Evolutionary conservation across 1,139 yeast genomes (phyloP).

Genomic region (Meyerozyma smithsonii): DNA sequence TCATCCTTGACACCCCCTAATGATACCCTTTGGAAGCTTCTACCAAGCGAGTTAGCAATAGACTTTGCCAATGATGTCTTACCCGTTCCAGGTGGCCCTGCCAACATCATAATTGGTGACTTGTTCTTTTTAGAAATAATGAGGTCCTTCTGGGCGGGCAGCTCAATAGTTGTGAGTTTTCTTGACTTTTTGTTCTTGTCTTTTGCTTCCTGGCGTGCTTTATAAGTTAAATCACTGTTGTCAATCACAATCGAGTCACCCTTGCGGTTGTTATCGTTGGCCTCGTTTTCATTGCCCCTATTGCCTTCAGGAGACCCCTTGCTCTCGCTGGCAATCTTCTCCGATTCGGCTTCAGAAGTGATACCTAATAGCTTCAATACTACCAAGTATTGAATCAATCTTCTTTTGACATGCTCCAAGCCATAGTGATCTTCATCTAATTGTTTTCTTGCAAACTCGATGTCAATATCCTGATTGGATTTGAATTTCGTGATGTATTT

Average conservation of each 20-base stretch:
- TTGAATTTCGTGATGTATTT: slow-evolving; percentile 32
- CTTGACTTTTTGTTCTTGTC: slow-evolving; percentile 21
- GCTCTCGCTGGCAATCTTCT: slow-evolving; percentile 10
- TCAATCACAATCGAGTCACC: slow-evolving; percentile 29
- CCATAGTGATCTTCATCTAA: slow-evolving; percentile 85
- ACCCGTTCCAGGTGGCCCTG: slow-evolving; percentile 97
- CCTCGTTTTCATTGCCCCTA: slow-evolving; percentile 7
- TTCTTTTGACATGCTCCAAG: slow-evolving; percentile 70
- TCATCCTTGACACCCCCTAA: slow-evolving; percentile 89
- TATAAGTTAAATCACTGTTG: slow-evolving; percentile 31
- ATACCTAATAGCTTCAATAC: slow-evolving; percentile 61
- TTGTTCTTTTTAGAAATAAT: slow-evolving; percentile 36
- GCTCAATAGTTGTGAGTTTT: slow-evolving; percentile 9
- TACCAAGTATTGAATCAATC: slow-evolving; percentile 77
- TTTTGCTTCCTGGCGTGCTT: slow-evolving; percentile 25
- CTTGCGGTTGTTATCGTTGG: neutral
- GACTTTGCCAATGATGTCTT: slow-evolving; percentile 88
- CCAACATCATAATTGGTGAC: slow-evolving; percentile 74
- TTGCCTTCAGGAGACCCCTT: slow-evolving; percentile 10
- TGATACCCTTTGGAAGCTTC: slow-evolving; percentile 79
- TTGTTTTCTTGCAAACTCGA: slow-evolving; percentile 51
- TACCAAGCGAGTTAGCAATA: slow-evolving; percentile 72
- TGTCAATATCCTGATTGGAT: slow-evolving; percentile 44
- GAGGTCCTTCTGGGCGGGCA: slow-evolving; percentile 16
- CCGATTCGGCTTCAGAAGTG: slow-evolving; percentile 29